These are phyloP conservation scores for Curvularia sp. DNA, from an alignment of 2,329 filamentous ascomycete genomes.

Conservation along the genomic window DNA sequence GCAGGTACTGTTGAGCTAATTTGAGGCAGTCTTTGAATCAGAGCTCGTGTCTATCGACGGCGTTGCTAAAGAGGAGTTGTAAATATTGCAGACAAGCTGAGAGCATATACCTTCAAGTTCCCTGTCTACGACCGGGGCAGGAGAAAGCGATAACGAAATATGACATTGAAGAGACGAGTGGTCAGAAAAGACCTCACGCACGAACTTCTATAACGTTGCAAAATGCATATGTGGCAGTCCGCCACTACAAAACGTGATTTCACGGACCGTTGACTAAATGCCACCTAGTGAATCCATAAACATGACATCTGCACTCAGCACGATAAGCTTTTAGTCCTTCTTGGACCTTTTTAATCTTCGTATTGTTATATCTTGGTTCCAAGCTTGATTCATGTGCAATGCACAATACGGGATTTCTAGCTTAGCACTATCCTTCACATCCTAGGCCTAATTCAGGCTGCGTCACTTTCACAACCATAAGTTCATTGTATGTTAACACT, in stretches of 20 bases:
- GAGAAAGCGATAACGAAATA: not conserved
- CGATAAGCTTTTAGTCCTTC: not conserved
- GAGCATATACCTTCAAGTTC: not conserved
- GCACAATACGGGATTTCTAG: not conserved
- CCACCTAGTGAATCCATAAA: not conserved
- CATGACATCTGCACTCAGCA: not conserved
- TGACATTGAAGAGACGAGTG: not conserved
- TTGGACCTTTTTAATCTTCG: not conserved
- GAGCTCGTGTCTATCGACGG: slow-evolving; percentile 85
- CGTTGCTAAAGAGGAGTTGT: slow-evolving; percentile 60
- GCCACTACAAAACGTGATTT: not conserved
- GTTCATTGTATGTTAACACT: not conserved
- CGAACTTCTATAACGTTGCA: not conserved
- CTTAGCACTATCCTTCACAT: not conserved
- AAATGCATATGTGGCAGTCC: not conserved
- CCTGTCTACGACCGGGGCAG: not conserved
- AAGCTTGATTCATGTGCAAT: not conserved
- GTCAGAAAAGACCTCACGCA: not conserved
- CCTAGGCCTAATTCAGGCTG: not conserved
- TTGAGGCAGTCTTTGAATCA: slow-evolving; percentile 78
- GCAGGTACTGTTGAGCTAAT: slow-evolving; percentile 26
- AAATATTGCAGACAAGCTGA: slow-evolving; percentile 13
- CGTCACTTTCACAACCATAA: not conserved
- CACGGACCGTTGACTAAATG: not conserved
- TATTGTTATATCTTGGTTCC: not conserved